A percentile compares a stretch with the other conserved stretches of the same genome.
Conservation (phyloP, 257 asterid genomes). For the Gynochthodes officinalis region DNA sequence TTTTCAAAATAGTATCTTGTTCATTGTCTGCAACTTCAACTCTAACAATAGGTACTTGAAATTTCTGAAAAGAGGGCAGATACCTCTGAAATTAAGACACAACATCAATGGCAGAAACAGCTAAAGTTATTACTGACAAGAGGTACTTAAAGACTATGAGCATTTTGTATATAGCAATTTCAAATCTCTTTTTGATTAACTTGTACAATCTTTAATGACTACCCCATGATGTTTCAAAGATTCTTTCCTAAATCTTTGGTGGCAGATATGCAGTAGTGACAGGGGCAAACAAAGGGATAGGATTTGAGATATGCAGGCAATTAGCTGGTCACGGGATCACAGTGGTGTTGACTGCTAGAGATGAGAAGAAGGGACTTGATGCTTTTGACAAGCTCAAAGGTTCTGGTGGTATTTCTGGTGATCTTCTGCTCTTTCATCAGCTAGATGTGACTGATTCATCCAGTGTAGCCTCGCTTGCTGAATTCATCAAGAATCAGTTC, state of each 20-base stretch:
- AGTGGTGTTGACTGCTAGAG: constrained; percentile 44
- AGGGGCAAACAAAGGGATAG: constrained; percentile 52
- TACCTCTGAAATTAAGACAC: too few relatives aligned
- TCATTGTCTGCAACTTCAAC: too few relatives aligned
- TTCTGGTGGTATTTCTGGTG: constrained; percentile 19
- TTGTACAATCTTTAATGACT: too few relatives aligned
- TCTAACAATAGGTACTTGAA: too few relatives aligned
- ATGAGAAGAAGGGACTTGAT: constrained; percentile 38
- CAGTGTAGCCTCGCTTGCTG: constrained; percentile 28
- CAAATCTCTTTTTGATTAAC: too few relatives aligned
- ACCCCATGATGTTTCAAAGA: too few relatives aligned
- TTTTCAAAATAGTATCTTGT: too few relatives aligned
- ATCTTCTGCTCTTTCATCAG: constrained; percentile 40
- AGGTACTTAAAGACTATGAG: too few relatives aligned
- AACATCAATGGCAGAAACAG: too few relatives aligned
- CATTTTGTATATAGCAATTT: too few relatives aligned
- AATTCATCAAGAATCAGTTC: constrained; percentile 23
- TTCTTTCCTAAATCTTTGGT: not conserved
- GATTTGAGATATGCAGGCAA: constrained; percentile 37
- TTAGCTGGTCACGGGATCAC: constrained; percentile 36
- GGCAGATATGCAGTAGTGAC: constrained; percentile 45
- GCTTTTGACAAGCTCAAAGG: constrained; percentile 38
- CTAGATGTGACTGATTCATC: constrained; percentile 39
- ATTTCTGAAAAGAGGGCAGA: too few relatives aligned
- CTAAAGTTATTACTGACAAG: too few relatives aligned